These are phyloP conservation scores for Dryadomyces sulphureus DNA, from an alignment of 2,329 filamentous ascomycete genomes.

Conservation along the genomic window DNA sequence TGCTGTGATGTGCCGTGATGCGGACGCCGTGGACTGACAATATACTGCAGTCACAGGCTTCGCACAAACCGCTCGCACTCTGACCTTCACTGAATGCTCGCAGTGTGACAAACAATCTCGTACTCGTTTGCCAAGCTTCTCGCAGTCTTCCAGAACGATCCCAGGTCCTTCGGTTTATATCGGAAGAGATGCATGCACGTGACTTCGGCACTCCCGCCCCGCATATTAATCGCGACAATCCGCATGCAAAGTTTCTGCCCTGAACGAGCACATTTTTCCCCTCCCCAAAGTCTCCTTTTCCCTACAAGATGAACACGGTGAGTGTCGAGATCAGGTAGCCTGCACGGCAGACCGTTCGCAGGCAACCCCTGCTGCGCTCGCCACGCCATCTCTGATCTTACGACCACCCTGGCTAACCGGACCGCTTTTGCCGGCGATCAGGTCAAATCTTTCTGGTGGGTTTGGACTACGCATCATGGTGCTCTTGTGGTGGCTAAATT, in stretches of 20 bases:
- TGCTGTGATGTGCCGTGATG: too few relatives aligned
- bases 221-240: neutral
- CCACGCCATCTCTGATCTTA: neutral
- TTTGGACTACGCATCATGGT: neutral
- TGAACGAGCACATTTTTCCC: neutral
- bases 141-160: neutral
- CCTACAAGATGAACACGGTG: constrained; percentile 10
- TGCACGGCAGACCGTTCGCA: neutral
- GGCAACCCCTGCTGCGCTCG: neutral
- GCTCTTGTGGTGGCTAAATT: neutral
- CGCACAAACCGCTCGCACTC: too few relatives aligned
- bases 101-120: too few relatives aligned
- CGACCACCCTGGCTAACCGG: neutral
- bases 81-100: too few relatives aligned
- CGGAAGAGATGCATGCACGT: neutral
- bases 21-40: too few relatives aligned
- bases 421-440: constrained; percentile 15
- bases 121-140: neutral
- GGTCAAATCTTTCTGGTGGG: constrained; percentile 53
- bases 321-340: neutral
- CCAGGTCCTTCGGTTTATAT: neutral
- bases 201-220: neutral
- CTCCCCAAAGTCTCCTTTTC: neutral
- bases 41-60: too few relatives aligned
- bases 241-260: neutral